Conservation (phyloP, 768 basidiomycete genomes). For the Exidia glandulosa region DNA sequence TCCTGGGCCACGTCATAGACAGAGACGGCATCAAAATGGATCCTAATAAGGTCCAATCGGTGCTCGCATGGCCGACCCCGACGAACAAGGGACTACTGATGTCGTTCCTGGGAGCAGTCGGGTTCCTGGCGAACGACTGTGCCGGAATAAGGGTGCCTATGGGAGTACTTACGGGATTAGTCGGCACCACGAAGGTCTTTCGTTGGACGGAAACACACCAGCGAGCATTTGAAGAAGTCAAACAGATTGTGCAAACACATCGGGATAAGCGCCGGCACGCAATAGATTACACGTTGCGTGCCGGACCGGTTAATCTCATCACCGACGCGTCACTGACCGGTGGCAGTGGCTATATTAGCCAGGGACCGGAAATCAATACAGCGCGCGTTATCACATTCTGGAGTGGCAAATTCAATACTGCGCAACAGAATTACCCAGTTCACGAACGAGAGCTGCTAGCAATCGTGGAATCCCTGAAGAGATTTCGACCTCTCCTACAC, state of each 20-base stretch:
- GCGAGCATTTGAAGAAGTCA: slow-evolving; percentile 21
- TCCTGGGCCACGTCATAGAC: slow-evolving; percentile 17
- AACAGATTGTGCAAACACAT: slow-evolving; percentile 11
- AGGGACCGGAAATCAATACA: slow-evolving; percentile 15
- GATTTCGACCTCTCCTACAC: slow-evolving; percentile 20
- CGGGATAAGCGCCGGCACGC: slow-evolving; percentile 9
- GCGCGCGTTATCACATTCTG: slow-evolving; percentile 22
- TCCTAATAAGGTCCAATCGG: slow-evolving; percentile 13
- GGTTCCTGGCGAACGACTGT: slow-evolving; percentile 25
- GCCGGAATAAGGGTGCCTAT: slow-evolving; percentile 26
- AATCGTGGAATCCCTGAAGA: slow-evolving; percentile 20
- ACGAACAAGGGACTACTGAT: slow-evolving; percentile 17
- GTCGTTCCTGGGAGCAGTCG: slow-evolving; percentile 26
- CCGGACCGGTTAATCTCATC: slow-evolving; percentile 18
- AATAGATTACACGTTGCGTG: slow-evolving; percentile 9
- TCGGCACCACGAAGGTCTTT: slow-evolving; percentile 8
- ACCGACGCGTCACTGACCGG: slow-evolving; percentile 23
- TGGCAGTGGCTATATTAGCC: slow-evolving; percentile 17
- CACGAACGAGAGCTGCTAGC: slow-evolving; percentile 30
- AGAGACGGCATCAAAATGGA: slow-evolving; percentile 18
- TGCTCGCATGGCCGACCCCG: slow-evolving; percentile 19
- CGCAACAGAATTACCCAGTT: slow-evolving; percentile 31
- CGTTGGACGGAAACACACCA: slow-evolving; percentile 20
- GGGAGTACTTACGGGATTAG: slow-evolving; percentile 18
- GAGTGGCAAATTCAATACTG: slow-evolving; percentile 24